Evolutionary conservation across 2,329 filamentous ascomycete genomes (phyloP), one percentile per base, ranked within the genome.

Genomic region (Trichoderma arundinaceum): DNA sequence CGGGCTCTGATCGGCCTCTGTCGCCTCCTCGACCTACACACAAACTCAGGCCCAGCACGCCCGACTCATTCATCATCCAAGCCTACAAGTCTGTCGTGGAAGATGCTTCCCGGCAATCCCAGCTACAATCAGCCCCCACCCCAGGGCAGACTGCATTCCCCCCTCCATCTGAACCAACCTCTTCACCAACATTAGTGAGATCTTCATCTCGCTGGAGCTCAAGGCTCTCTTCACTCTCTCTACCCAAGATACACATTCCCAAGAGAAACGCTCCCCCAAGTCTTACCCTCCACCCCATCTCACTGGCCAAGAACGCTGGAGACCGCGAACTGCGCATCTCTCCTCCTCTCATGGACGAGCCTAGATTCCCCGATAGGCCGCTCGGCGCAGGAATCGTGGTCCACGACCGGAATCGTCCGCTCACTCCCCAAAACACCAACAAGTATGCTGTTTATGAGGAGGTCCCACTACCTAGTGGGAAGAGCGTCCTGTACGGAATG

Each of bases 191-290:
- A n/a, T 12, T 35, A 10, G 32, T 12, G 8, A 33, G 22, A 8
- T 53, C 59, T 38, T 57, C 68, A 44, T 49, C 33, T 15, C 51
- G 46, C n/a, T 64, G 59, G 44, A 41, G 22, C 17, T 39, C 70
- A 2, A 75, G 69, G 38, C 73, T 80, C 0, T 77, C 79, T 0
- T 74, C 75, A 0, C 70, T 83, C 7, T 79, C 80, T 0, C 67
- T 81, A 0, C 74, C 74, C 1, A 78, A 77, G 28, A 71, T 82
- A 0, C 72, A 75, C 0, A 71, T 80, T 10, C 78, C 82, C 0
- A 82, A 78, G 69, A 78, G 79, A 68, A 79, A 81, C 69, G 66
- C 41, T 32, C 65, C 53, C 4, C 61, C 61, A 5, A 59, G 28
- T n/a, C 54, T 67, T 10, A n/a, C 19, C 9, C 53, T 65, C 6